These are phyloP conservation scores for Teratosphaeria destructans DNA, from an alignment of 2,329 filamentous ascomycete genomes.

Conservation along the genomic window DNA sequence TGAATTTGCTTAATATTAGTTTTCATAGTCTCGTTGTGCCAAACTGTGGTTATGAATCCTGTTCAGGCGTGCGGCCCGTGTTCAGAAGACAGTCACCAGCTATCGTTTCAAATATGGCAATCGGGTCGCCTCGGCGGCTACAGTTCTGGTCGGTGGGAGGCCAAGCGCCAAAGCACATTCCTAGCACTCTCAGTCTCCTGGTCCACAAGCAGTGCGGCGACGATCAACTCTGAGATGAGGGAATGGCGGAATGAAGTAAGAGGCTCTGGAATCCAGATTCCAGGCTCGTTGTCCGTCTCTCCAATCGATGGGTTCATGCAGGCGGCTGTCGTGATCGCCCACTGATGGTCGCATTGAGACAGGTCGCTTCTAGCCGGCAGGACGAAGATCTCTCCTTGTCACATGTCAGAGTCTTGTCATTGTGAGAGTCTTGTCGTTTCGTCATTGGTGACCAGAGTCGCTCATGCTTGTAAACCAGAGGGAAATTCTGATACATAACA, in stretches of 20 bases:
- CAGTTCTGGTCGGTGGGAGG: neutral
- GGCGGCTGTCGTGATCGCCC: no score
- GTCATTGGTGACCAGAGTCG: neutral
- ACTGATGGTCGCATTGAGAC: no score
- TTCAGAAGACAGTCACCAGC: neutral
- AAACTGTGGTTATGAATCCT: neutral
- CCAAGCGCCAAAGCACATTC: neutral
- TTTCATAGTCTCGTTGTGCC: neutral
- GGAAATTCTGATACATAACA: neutral
- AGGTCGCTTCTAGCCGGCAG: no score
- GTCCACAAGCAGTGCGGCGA: neutral
- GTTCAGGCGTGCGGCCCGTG: neutral
- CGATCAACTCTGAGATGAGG: neutral
- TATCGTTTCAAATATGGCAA: neutral
- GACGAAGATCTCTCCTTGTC: no score
- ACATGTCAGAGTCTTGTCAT: no score
- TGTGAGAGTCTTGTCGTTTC: no score
- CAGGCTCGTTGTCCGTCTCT: neutral
- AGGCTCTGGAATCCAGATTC: neutral
- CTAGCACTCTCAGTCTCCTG: neutral
- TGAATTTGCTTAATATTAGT: neutral
- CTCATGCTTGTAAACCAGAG: neutral
- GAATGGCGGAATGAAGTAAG: neutral
- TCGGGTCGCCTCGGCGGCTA: neutral
- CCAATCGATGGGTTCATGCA: neutral